These are phyloP conservation scores for Serendipita sp. DNA, from an alignment of 1,284 basidiomycete genomes.

Conservation along the genomic window DNA sequence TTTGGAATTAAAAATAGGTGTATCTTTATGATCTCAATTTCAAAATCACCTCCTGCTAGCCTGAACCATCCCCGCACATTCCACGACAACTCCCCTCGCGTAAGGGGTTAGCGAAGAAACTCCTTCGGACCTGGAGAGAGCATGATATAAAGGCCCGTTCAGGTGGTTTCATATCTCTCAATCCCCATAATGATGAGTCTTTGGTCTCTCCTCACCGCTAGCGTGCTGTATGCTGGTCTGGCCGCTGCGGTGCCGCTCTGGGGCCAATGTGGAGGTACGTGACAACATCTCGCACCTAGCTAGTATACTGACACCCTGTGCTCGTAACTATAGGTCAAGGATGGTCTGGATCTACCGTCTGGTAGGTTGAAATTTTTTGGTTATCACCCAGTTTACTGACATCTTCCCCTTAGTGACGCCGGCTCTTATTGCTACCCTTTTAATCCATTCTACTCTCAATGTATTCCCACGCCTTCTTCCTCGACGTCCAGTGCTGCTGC, in stretches of 20 bases:
- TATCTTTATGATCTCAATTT: background rate
- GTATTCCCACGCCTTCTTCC: slow-evolving; percentile 25
- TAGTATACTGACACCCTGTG: background rate
- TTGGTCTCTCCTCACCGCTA: slow-evolving; percentile 1
- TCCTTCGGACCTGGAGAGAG: background rate
- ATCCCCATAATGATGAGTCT: background rate
- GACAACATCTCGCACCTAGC: background rate
- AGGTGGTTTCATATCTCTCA: background rate
- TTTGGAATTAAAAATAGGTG: background rate
- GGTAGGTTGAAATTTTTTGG: background rate
- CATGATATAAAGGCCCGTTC: background rate
- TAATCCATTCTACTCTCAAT: slow-evolving; percentile 38
- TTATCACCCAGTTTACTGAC: background rate
- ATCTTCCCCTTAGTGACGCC: slow-evolving; percentile 20
- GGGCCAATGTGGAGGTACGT: slow-evolving; percentile 3
- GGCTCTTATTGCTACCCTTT: slow-evolving; percentile 31
- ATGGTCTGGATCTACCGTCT: background rate
- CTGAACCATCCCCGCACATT: background rate
- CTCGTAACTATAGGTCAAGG: background rate
- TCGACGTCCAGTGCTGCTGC: slow-evolving; percentile 13
- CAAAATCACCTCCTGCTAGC: background rate
- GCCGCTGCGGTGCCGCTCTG: background rate
- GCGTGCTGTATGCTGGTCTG: background rate
- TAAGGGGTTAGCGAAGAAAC: background rate
- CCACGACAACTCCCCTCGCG: background rate